A percentile compares a stretch with the other conserved stretches of the same genome.
These are phyloP conservation scores for Telfairia occidentalis DNA, from an alignment of 331 rosid species.

Conservation along the genomic window DNA sequence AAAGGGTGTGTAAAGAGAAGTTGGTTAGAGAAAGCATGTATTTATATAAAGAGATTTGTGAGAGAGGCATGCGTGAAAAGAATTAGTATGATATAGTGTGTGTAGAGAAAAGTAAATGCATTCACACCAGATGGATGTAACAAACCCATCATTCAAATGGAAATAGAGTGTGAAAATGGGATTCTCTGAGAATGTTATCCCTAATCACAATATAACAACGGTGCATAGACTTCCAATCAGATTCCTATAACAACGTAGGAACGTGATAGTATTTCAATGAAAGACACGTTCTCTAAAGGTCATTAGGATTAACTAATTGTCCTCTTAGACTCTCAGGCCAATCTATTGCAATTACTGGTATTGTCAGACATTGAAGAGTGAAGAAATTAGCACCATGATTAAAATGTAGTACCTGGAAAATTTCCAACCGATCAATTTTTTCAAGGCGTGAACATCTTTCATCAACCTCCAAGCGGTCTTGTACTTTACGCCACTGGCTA, in stretches of 20 bases:
- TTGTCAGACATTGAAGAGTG: neutral
- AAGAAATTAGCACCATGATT: too few relatives aligned
- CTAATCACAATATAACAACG: neutral
- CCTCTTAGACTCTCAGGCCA: neutral
- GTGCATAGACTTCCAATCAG: too few relatives aligned
- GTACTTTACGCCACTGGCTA: conserved; percentile 93
- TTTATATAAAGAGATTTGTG: neutral
- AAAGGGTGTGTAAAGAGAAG: neutral
- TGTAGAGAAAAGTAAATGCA: neutral
- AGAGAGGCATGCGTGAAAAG: neutral
- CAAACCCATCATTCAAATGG: neutral
- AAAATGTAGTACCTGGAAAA: conserved; percentile 46
- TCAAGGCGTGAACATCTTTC: conserved; percentile 84
- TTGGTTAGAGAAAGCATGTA: neutral
- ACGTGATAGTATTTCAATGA: neutral
- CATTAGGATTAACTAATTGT: neutral
- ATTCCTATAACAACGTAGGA: too few relatives aligned
- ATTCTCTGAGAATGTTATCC: neutral
- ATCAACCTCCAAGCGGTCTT: conserved; percentile 85
- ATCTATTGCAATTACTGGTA: neutral
- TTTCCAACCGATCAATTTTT: conserved; percentile 69
- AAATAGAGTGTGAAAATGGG: neutral
- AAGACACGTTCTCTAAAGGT: neutral
- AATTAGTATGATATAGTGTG: neutral
- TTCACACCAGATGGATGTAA: neutral